Base-by-base conservation (phyloP, 1,284 basidiomycete species). In the Trametes sp. region DNA sequence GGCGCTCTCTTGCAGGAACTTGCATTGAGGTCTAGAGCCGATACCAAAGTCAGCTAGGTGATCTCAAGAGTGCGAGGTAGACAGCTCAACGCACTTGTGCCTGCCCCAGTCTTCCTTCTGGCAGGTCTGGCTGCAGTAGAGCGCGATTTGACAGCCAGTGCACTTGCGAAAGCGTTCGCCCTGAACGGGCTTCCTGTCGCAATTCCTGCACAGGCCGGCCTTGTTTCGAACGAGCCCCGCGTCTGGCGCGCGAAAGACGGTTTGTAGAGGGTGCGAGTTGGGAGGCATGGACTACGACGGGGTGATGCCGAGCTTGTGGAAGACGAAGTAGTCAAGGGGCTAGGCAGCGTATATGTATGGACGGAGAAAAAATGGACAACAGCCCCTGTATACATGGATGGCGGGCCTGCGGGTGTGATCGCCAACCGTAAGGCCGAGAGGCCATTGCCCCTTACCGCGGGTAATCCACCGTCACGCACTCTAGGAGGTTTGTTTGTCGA, bases 201-300 rank as follows among this genome's bases (percentile, higher is more conserved):
- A 51, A 21, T 35, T 51, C 11, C 35, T 51, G 50, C 50, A 51
- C 4, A 16, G 50, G 48, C 48, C 48, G 28, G 19, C 48, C 31
- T 50, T 50, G 48, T 50, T 51, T 13, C 48, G 48, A 23, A 45
- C 24, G 38, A 41, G 38, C 16, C 38, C 16, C 16, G 38, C 21
- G 21, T 45, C 42, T 9, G 21, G 42, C 9, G 42, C 14, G 11
- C 24, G 21, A 23, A 45, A 45, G 42, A 24, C 16, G 9, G 42
- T 45, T 24, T 24, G 42, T 4, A 45, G 38, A 21, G 42, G 42
- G 42, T 45, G 42, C 21, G 42, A 9, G 21, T 24, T 26, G 42
- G 42, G 42, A 24, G 42, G 11, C 42, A 48, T 31, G 14, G 16
- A 8, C 13, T 41, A 4, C 38, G 16, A 41, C 16, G 16, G 19